phyloP scores from a whole-genome alignment of 192 early-diverging fungal species.

The Coemansia furcata region DNA sequence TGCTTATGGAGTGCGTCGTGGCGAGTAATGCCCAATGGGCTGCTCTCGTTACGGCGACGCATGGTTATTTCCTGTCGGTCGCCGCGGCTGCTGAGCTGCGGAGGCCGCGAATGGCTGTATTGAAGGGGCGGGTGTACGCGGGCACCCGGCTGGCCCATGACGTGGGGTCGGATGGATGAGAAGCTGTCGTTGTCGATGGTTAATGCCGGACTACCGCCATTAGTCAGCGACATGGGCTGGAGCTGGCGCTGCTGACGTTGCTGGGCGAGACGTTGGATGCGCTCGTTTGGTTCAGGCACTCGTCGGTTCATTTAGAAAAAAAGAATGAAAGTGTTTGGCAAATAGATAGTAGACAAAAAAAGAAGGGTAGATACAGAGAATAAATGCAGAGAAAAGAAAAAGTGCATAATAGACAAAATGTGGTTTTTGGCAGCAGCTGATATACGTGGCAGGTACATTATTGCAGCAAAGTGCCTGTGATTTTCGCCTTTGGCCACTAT shows the following conservation, averaged over 20 bases:
- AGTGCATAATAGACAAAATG: not conserved
- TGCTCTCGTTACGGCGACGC: slow-evolving; percentile 1
- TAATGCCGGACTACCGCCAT: slow-evolving; percentile 14
- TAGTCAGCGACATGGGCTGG: not conserved
- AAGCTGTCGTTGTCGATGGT: slow-evolving; percentile 39
- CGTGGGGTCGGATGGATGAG: slow-evolving; percentile 29
- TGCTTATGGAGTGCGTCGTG: slow-evolving; percentile 23
- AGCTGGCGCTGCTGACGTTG: not conserved
- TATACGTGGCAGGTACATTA: not conserved
- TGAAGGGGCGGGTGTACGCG: slow-evolving; percentile 7
- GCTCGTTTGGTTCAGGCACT: not conserved
- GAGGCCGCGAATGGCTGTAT: not conserved
- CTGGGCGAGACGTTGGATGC: not conserved
- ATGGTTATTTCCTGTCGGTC: not conserved
- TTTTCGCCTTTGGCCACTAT: not conserved
- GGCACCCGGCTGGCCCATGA: slow-evolving; percentile 33
- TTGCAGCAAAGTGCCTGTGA: not conserved
- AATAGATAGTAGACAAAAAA: not conserved
- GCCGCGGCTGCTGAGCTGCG: not conserved
- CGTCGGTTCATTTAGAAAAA: not conserved
- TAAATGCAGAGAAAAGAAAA: not conserved
- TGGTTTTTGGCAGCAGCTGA: not conserved
- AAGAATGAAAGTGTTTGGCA: not conserved
- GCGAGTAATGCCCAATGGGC: slow-evolving; percentile 14
- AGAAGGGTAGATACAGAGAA: not conserved